phyloP scores from a whole-genome alignment of 345 rosid species.

The Salix suchowensis region DNA sequence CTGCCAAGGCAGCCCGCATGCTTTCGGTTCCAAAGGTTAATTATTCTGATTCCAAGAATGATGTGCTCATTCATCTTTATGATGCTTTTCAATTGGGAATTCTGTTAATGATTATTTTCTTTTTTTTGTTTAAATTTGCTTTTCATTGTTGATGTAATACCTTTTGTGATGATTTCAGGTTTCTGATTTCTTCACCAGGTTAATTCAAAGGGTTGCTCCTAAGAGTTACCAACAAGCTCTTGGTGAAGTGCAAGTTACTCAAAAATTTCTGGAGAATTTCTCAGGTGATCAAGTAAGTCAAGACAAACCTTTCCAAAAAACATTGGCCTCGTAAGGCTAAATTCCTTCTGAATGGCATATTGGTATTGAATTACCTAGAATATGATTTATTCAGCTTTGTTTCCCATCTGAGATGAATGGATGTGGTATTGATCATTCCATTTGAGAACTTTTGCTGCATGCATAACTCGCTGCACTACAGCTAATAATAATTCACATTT shows the following conservation, averaged over 20 bases:
- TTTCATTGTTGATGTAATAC: neutral
- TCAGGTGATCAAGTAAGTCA: conserved; percentile 84
- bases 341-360: neutral
- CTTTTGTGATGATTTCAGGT: conserved; percentile 46
- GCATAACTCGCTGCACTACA: neutral
- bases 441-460: neutral
- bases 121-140: too few relatives aligned
- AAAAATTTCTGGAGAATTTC: conserved; percentile 85
- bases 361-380: neutral
- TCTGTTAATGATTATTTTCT: neutral
- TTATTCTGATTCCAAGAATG: conserved; percentile 1
- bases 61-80: neutral
- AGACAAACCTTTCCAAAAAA: neutral
- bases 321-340: neutral
- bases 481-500: neutral
- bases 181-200: conserved; percentile 73
- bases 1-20: conserved; percentile 83
- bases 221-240: conserved; percentile 95
- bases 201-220: conserved; percentile 91
- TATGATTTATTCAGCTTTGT: neutral
- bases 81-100: neutral
- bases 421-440: neutral
- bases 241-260: conserved; percentile 80
- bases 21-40: conserved; percentile 80
- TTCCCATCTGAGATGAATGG: conserved; percentile 1